Evolutionary conservation across 2,329 filamentous ascomycete genomes (phyloP), one percentile per base, ranked within the genome.

Genomic region (Xylaria multiplex): DNA sequence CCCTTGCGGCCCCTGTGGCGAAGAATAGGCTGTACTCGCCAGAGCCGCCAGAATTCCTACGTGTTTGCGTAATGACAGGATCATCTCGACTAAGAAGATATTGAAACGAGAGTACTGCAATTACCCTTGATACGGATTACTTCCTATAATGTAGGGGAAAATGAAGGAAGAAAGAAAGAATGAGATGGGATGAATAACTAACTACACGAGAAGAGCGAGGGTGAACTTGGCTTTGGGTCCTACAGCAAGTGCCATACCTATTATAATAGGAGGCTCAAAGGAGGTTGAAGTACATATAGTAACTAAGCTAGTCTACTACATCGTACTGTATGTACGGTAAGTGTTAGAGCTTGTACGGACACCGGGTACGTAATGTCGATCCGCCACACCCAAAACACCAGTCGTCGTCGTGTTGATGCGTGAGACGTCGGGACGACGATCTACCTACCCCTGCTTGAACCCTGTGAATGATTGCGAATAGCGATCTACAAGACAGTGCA

Each of bases 11-110:
- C 2, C 55, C 43, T 69, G 67, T 32, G 68, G 68, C 48, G 54
- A 66, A 19, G 68, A 57, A 49, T 65, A 63, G 22, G 60, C 64
- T 4, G 57, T 65, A 35, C 63, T 50, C 16, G 52, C 63, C 3
- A 70, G 45, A 43, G 66, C 35, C 1, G 66, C 68, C 46, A 68
- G 42, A 27, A 50, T 46, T 11, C 60, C 42, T 42, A 59, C 19
- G 42, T 55, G 62, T 40, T 59, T 60, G 48, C 42, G 58, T 58
- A 69, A 13, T 30, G 60, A 66, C 7, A 57, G 57, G 3, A 60
- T 32, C 67, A 69, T 69, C 11, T 63, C 45, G 45, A 54, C 14
- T 32, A 40, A 59, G 43, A n/a, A 43, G 49, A 30, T 42, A 27
- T n/a, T 14, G 14, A 27, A 57, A 48, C 27, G 22, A 61, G 27